Percentiles rank a stretch among this genome's conserved stretches.
These are phyloP conservation scores for Plantago ovata DNA, from an alignment of 257 asterid genomes.

Conservation along the genomic window DNA sequence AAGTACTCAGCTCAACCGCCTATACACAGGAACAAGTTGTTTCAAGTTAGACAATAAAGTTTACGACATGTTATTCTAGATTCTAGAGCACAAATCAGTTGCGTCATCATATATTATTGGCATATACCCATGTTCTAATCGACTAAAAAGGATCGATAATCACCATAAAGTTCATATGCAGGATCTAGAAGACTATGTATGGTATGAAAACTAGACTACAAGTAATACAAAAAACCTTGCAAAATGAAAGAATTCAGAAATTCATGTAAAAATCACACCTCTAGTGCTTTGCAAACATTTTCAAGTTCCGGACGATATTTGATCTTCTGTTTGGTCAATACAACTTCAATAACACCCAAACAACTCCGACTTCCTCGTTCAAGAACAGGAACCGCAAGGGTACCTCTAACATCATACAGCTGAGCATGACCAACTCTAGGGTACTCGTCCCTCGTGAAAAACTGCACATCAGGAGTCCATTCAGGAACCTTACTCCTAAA, in stretches of 20 bases:
- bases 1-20: conserved; percentile 79
- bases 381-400: conserved; percentile 86
- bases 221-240: background rate
- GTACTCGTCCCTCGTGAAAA: conserved; percentile 70
- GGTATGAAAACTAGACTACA: background rate
- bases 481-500: conserved; percentile 73
- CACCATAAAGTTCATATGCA: too few species aligned
- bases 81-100: too few species aligned
- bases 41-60: conserved; percentile 15
- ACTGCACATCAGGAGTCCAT: conserved; percentile 94
- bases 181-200: background rate
- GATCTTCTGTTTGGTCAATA: conserved; percentile 74
- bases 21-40: conserved; percentile 25
- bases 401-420: conserved; percentile 74
- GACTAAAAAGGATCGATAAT: too few species aligned
- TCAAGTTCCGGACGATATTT: conserved; percentile 78
- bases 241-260: background rate
- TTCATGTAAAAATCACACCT: conserved; percentile 46
- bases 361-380: conserved; percentile 74
- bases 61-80: background rate
- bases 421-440: conserved; percentile 74
- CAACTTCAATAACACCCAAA: conserved; percentile 88
- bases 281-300: conserved; percentile 83
- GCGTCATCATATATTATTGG: too few species aligned
- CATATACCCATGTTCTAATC: too few species aligned